phyloP scores from a whole-genome alignment of 768 basidiomycete genomes.

The Chiua virens region DNA sequence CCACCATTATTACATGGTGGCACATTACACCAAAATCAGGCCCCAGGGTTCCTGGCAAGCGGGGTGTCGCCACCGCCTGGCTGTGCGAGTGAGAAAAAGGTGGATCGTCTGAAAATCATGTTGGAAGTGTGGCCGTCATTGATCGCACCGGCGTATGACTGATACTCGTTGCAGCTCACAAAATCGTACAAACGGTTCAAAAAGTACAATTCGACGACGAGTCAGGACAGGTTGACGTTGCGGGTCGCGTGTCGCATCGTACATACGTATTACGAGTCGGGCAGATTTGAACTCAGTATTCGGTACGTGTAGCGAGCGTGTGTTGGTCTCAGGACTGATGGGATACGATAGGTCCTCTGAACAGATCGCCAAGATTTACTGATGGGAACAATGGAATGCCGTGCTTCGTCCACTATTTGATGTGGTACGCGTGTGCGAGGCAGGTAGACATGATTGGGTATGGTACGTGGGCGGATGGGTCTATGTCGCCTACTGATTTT shows the following conservation, averaged over 20 bases:
- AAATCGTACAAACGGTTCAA: slow-evolving; percentile 95
- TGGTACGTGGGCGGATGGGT: slow-evolving; percentile 43
- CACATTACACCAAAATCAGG: too few relatives aligned
- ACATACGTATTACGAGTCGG: slow-evolving; percentile 77
- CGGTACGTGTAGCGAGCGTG: slow-evolving; percentile 45
- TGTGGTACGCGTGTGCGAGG: slow-evolving; percentile 84
- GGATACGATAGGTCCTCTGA: slow-evolving; percentile 70
- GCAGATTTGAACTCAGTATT: slow-evolving; percentile 85
- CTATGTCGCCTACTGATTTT: background rate
- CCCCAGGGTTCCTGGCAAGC: too few relatives aligned
- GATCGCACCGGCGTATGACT: background rate
- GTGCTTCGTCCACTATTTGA: slow-evolving; percentile 74
- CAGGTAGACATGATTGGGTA: slow-evolving; percentile 76
- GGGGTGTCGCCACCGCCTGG: too few relatives aligned
- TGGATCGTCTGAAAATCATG: slow-evolving; percentile 75
- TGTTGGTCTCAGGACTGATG: background rate
- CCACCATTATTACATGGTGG: too few relatives aligned
- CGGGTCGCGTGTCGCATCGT: too few relatives aligned
- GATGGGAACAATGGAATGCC: slow-evolving; percentile 77
- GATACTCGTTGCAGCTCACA: slow-evolving; percentile 60
- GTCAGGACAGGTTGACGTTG: slow-evolving; percentile 80
- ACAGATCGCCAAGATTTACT: slow-evolving; percentile 82
- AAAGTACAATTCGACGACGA: slow-evolving; percentile 57
- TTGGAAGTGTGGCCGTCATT: slow-evolving; percentile 43
- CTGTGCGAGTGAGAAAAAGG: too few relatives aligned